Evolutionary conservation across 2,329 filamentous ascomycete species (phyloP), one percentile per base, ranked within the genome.

Genomic region (Cladosporium sp.): DNA sequence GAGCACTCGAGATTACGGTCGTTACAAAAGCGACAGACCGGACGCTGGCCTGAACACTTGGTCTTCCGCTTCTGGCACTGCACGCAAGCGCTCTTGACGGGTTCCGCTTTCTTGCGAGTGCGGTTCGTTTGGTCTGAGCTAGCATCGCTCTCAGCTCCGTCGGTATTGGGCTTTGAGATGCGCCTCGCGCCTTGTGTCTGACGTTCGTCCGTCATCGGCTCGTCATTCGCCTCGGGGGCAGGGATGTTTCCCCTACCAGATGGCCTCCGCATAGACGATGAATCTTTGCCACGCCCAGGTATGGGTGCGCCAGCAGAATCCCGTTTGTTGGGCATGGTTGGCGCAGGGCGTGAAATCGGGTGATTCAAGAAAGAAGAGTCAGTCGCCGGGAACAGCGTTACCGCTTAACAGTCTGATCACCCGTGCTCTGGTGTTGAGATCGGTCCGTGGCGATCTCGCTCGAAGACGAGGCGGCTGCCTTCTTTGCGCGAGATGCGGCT

Each of bases 41-140:
- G 47, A 12, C 47, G 47, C n/a, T 50, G 39, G 6, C 47, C 47
- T 11, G 47, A 50, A 20, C 47, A 50, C 30, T 50, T 50, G 8
- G 47, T 50, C 25, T 50, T 50, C 12, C 47, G 22, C 47, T 50
- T 50, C 35, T 50, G 47, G n/a, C 47, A 50, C 25, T 50, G 47
- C n/a, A 38, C 47, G 15, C 47, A 50, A 22, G 47, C 47, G 16
- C 47, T 50, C 36, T 50, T 50, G 20, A 50, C 47, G 8, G 47
- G 47, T 30, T 50, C 47, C 19, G 47, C 47, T 38, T 50, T 50
- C 25, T 50, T 50, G 9, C 47, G 32, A 18, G 35, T 3, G 1
- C 32, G 22, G 4, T 22, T 16, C 1, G 39, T 16, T 8, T 15
- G 39, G 25, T 50, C 47, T 12, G 47, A 50, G 40, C 40, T 30